phyloP scores from a whole-genome alignment of 176 grass and related monocot species.

The Triticum timopheevii region DNA sequence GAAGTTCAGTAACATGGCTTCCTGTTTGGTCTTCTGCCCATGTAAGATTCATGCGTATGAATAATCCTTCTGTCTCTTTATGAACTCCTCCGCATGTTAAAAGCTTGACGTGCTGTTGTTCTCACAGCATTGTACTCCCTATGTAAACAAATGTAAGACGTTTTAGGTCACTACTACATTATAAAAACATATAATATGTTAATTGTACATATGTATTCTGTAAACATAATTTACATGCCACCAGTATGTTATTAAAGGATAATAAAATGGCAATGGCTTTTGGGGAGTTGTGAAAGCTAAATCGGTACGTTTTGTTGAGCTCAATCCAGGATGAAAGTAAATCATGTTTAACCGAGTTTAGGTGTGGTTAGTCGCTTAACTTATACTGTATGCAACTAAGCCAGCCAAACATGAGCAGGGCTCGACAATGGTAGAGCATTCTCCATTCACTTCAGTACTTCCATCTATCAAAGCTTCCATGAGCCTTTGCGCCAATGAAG shows the following conservation, averaged over 20 bases:
- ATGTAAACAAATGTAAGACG: too few relatives aligned
- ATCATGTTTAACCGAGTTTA: not conserved
- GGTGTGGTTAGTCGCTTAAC: not conserved
- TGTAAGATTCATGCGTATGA: not conserved
- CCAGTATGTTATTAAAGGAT: not conserved
- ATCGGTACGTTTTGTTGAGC: not conserved
- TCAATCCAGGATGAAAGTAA: conserved; percentile 14
- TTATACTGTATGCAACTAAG: not conserved
- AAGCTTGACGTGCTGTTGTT: not conserved
- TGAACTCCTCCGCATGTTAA: conserved; percentile 7
- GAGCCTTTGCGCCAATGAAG: too few relatives aligned
- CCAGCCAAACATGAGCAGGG: not conserved
- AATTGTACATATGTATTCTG: not conserved
- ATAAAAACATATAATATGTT: not conserved
- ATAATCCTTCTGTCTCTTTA: not conserved
- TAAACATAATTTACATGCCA: not conserved
- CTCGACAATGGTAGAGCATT: not conserved
- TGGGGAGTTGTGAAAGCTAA: not conserved
- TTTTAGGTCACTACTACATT: not conserved
- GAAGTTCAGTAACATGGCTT: conserved; percentile 27
- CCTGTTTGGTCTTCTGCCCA: not conserved
- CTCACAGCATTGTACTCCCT: not conserved
- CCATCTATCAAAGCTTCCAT: too few relatives aligned
- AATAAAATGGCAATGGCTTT: not conserved
- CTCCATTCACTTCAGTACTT: too few relatives aligned